Evolutionary conservation across 176 grass and related monocot genomes (phyloP), one percentile per base, ranked within the genome.

Genomic region (Hsuehochloa calcarea): DNA sequence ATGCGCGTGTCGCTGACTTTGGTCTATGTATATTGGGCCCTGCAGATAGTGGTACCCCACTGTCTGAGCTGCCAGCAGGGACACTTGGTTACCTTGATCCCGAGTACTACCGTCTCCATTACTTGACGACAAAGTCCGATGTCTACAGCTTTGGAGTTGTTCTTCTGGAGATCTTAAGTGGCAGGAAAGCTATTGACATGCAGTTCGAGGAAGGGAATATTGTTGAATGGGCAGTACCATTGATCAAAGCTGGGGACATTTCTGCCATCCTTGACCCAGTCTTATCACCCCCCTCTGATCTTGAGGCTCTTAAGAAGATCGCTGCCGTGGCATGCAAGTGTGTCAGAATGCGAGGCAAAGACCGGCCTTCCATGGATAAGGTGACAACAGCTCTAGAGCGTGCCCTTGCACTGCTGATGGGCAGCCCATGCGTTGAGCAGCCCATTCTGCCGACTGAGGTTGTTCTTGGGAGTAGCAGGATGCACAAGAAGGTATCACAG

Each of bases 171-270:
- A 95, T 98, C 27, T 72, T 95, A 51, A 98, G 96, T 52, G 96
- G 96, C 25, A 87, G 96, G 45, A 98, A 95, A 88, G 96, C 96
- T 6, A 98, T 98, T 12, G 96, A 98, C 73, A 95, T 98, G 96
- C 96, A 98, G 49, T 95, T 85, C 23, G 93, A 98, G 66, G 96
- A 98, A 92, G 96, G 96, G 16, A 98, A 98, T 52, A 95, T 98
- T 67, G 96, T 98, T 75, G 87, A 98, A 92, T 98, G 96, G 96
- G 93, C 89, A 45, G 93, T 93, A 8, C 96, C 93, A 13, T 85
- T 98, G 67, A 95, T 98, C 78, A 98, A 94, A 81, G 83, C 96
- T 4, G 96, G 89, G 3, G 93, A 98, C 51, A 89, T 98, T 78
- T 92, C 93, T 40, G 74, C 68, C n/a, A 80, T 95, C 26, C 84